Evolutionary conservation across 495 filamentous ascomycete species (phyloP).

Genomic region (Jackrogersella minutella): DNA sequence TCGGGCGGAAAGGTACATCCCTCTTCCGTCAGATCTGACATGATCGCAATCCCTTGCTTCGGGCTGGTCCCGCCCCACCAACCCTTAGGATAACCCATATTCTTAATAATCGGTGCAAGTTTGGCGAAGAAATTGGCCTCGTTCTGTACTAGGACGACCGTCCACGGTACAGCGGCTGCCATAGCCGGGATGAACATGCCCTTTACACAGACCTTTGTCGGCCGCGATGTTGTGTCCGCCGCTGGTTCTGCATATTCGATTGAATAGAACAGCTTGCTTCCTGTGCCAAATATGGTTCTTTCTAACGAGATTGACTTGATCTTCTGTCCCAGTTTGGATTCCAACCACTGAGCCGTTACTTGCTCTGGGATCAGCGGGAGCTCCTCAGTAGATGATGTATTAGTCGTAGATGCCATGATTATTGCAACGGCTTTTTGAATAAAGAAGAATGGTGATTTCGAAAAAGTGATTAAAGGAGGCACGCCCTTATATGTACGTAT

Average conservation of each 20-base stretch:
- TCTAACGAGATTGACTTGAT: slow-evolving; percentile 44
- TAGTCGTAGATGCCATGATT: slow-evolving; percentile 4
- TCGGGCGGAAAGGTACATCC: slow-evolving; percentile 44
- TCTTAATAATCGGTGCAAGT: slow-evolving; percentile 41
- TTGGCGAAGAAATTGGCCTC: slow-evolving; percentile 48
- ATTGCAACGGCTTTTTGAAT: not conserved
- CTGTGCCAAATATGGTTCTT: slow-evolving; percentile 42
- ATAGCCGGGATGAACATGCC: slow-evolving; percentile 47
- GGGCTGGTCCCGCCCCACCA: slow-evolving; percentile 45
- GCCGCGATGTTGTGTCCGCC: slow-evolving; percentile 26
- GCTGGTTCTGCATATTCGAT: slow-evolving; percentile 41
- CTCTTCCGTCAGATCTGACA: slow-evolving; percentile 43
- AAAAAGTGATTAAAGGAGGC: too few relatives aligned
- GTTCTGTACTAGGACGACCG: slow-evolving; percentile 45
- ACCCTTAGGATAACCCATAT: slow-evolving; percentile 46
- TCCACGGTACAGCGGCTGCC: slow-evolving; percentile 44
- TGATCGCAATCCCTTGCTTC: slow-evolving; percentile 49
- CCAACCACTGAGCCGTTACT: slow-evolving; percentile 53
- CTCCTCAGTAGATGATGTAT: slow-evolving; percentile 7
- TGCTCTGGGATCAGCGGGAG: slow-evolving; percentile 50
- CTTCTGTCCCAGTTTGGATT: slow-evolving; percentile 42
- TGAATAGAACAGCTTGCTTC: slow-evolving; percentile 44
- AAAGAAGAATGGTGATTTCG: too few relatives aligned
- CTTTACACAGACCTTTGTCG: slow-evolving; percentile 46
- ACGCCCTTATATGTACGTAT: too few relatives aligned